Conservation (phyloP, 2,329 filamentous ascomycete genomes). For the Colletotrichum sp. region DNA sequence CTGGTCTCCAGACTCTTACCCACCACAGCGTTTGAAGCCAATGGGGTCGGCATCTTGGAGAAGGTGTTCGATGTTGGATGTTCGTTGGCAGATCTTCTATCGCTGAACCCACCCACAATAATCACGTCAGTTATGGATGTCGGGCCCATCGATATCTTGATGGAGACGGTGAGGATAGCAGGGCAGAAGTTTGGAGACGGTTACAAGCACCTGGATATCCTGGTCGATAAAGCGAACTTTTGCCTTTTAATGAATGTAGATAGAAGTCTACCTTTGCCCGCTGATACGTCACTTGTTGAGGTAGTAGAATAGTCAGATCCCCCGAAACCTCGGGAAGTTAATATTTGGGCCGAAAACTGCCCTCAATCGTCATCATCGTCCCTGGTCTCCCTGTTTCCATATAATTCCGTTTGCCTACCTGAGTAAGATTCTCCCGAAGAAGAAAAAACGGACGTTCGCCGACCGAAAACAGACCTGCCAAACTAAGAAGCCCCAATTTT, state of each 20-base stretch:
- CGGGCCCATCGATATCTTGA: background rate
- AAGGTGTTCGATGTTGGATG: background rate
- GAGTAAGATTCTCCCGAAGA: background rate
- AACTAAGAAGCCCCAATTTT: background rate
- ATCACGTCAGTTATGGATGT: background rate
- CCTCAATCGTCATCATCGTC: background rate
- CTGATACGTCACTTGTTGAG: background rate
- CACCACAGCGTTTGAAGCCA: background rate
- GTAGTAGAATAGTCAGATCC: background rate
- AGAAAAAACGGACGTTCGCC: background rate
- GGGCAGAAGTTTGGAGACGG: background rate
- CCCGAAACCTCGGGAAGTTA: background rate
- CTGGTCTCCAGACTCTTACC: background rate
- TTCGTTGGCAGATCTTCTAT: background rate
- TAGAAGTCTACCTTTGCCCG: background rate
- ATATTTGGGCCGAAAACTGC: background rate
- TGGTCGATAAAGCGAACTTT: background rate
- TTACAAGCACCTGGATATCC: background rate
- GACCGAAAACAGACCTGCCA: background rate
- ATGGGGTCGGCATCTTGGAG: background rate
- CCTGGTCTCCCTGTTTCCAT: background rate
- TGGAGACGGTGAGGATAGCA: background rate
- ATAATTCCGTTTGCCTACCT: background rate
- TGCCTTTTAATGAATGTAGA: background rate
- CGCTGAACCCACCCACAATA: background rate